phyloP scores from a whole-genome alignment of 345 rosid genomes.

The Hibiscus syriacus region DNA sequence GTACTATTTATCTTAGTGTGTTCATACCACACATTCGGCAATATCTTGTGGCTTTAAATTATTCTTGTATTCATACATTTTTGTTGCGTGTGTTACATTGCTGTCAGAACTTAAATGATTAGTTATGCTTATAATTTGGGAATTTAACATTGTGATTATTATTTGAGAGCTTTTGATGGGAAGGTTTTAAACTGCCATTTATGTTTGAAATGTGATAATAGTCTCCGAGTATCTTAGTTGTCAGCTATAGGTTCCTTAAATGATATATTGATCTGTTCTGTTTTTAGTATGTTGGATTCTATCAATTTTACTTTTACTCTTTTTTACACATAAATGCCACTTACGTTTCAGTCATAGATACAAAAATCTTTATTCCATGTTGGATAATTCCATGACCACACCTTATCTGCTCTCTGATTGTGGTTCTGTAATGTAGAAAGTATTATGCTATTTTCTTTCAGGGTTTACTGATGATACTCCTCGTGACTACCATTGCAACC shows the following conservation, averaged over 20 bases:
- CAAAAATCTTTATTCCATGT: not conserved
- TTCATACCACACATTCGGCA: slow-evolving; percentile 1
- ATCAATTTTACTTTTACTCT: not conserved
- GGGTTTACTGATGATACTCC: slow-evolving; percentile 84
- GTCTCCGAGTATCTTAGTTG: not conserved
- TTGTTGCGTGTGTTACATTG: not conserved
- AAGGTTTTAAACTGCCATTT: not conserved
- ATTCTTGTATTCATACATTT: not conserved
- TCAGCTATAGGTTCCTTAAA: not conserved
- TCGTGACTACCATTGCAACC: slow-evolving; percentile 78
- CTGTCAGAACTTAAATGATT: slow-evolving; percentile 1
- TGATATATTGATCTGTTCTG: not conserved
- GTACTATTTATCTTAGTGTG: slow-evolving; percentile 11
- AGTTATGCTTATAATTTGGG: not conserved
- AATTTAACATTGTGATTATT: not conserved
- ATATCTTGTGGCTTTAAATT: not conserved
- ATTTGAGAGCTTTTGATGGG: not conserved
- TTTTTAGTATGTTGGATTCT: not conserved
- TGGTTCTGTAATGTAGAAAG: not conserved
- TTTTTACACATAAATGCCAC: slow-evolving; percentile 6
- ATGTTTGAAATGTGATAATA: not conserved
- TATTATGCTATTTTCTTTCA: slow-evolving; percentile 23
- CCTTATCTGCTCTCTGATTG: not conserved
- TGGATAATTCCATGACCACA: slow-evolving; percentile 3
- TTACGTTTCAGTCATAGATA: not conserved